Conservation (phyloP, 2,329 filamentous ascomycete species). For the Huntiella bhutanensis region DNA sequence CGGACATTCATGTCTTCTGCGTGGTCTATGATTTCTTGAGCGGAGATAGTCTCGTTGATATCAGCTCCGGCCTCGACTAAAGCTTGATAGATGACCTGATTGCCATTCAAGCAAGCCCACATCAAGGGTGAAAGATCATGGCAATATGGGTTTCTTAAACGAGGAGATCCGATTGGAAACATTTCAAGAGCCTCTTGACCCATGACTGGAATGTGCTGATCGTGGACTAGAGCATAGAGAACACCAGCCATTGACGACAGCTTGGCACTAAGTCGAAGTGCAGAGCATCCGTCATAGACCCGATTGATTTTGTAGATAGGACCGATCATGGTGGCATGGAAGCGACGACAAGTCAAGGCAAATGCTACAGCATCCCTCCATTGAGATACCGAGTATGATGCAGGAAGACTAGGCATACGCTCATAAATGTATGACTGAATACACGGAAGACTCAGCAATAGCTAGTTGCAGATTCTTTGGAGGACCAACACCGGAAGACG, state of each 20-base stretch:
- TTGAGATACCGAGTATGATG: background rate
- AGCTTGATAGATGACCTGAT: background rate
- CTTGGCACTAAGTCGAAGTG: slow-evolving; percentile 6
- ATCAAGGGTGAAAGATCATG: slow-evolving; percentile 7
- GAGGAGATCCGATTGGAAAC: slow-evolving; percentile 6
- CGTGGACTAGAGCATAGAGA: background rate
- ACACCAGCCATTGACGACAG: slow-evolving; percentile 3
- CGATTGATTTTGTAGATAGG: slow-evolving; percentile 7
- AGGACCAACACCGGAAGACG: background rate
- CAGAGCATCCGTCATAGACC: slow-evolving; percentile 6
- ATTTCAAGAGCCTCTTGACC: background rate
- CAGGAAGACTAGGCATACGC: background rate
- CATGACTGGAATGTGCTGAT: background rate
- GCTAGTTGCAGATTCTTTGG: background rate
- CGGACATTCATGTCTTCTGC: background rate
- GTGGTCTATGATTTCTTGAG: background rate
- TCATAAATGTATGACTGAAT: background rate
- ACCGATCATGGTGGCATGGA: slow-evolving; percentile 1
- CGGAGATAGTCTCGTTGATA: background rate
- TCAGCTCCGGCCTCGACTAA: slow-evolving; percentile 1
- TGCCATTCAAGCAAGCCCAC: slow-evolving; percentile 7
- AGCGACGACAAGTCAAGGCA: slow-evolving; percentile 3
- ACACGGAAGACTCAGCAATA: background rate
- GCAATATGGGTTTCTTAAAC: background rate
- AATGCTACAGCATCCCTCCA: slow-evolving; percentile 6